phyloP scores from a whole-genome alignment of 345 rosid species.

The Gossypioides kirkii region DNA sequence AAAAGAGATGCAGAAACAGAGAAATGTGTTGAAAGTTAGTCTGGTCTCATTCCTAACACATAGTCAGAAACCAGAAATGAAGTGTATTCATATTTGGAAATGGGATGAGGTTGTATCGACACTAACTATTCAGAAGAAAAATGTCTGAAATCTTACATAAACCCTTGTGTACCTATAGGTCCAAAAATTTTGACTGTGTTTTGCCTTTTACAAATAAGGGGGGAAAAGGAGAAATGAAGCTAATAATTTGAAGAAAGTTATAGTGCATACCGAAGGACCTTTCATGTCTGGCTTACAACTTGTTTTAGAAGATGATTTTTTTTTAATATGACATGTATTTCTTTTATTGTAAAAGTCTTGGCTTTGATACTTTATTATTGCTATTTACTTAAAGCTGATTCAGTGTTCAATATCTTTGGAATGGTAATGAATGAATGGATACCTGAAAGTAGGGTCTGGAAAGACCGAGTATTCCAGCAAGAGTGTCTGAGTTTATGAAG shows the following conservation, averaged over 20 bases:
- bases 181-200: not conserved
- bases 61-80: not conserved
- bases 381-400: too few relatives aligned
- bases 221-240: not conserved
- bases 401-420: too few relatives aligned
- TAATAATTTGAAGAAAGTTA: not conserved
- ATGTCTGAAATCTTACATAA: not conserved
- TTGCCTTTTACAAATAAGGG: not conserved
- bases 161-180: not conserved
- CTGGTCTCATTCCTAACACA: not conserved
- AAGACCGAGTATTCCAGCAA: too few relatives aligned
- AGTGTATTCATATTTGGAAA: conserved; percentile 9
- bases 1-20: not conserved
- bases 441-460: too few relatives aligned
- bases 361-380: too few relatives aligned
- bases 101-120: not conserved
- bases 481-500: too few relatives aligned
- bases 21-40: not conserved
- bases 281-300: not conserved
- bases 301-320: not conserved
- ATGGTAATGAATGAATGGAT: too few relatives aligned
- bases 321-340: too few relatives aligned
- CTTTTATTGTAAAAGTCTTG: too few relatives aligned
- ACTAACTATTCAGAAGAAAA: not conserved
- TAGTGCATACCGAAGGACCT: not conserved